These are phyloP conservation scores for Saccharomyces hybrid DNA, from an alignment of 1,139 yeast genomes.

Conservation along the genomic window DNA sequence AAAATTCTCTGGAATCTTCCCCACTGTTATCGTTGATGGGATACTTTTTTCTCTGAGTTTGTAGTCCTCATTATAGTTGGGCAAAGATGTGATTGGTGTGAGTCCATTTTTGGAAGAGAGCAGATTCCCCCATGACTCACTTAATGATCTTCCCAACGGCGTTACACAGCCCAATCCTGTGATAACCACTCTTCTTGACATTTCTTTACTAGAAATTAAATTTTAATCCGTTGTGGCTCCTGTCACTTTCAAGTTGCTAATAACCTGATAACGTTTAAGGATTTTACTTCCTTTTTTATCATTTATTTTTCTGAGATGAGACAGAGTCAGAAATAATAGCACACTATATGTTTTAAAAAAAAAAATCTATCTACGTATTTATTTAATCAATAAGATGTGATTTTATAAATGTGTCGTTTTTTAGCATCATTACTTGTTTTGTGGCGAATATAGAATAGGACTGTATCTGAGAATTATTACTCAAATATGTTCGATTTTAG, in stretches of 20 bases:
- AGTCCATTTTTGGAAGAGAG: constrained; percentile 47
- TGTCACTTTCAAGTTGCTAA: neutral
- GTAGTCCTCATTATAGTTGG: constrained; percentile 45
- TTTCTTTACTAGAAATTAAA: constrained; percentile 1
- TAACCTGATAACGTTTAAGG: neutral
- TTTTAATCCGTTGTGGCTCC: neutral
- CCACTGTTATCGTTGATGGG: constrained; percentile 51
- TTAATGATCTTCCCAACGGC: constrained; percentile 73
- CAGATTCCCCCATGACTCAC: constrained; percentile 46
- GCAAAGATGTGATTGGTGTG: constrained; percentile 43
- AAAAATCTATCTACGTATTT: neutral
- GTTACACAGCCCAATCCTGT: constrained; percentile 86
- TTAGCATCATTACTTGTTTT: neutral
- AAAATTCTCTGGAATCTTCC: constrained; percentile 24
- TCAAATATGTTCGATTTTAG: neutral
- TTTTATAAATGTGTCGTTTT: neutral
- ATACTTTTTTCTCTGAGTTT: constrained; percentile 34
- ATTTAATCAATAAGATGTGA: neutral
- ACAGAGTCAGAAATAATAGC: neutral
- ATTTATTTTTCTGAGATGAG: neutral
- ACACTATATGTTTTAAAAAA: neutral
- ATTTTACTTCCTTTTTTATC: neutral
- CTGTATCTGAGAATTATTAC: neutral
- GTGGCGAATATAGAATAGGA: neutral
- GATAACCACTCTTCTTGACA: constrained; percentile 61